A percentile compares a stretch with the other conserved stretches of the same genome.
Evolutionary conservation across 2,329 filamentous ascomycete species (phyloP).

Genomic region (Scleromitrula shiraiana): DNA sequence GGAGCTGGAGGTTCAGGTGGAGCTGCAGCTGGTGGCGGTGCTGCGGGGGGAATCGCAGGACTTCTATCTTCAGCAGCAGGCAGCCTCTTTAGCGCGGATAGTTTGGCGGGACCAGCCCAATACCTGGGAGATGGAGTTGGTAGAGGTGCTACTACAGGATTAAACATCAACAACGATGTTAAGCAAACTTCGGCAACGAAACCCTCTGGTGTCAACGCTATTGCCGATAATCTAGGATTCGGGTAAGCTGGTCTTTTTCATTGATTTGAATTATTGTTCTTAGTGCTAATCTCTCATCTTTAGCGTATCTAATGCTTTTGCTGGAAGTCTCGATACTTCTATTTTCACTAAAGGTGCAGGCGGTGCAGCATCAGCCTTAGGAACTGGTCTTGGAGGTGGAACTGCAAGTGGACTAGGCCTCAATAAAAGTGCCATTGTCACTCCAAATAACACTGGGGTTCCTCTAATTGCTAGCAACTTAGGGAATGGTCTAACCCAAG

Average conservation of each 20-base stretch:
- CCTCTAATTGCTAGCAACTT: not conserved
- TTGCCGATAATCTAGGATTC: constrained; percentile 5
- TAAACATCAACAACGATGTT: constrained; percentile 3
- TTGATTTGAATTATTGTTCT: too few species aligned
- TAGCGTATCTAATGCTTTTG: constrained; percentile 1
- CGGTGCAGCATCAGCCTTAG: not conserved
- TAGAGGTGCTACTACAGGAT: constrained; percentile 4
- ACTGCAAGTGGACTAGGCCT: constrained; percentile 3
- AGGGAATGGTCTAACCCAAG: constrained; percentile 3
- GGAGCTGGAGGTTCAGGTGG: not conserved
- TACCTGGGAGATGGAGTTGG: constrained; percentile 6
- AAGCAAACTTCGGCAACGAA: constrained; percentile 2
- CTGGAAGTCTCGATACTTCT: constrained; percentile 4
- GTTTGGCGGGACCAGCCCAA: not conserved
- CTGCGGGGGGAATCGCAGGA: not conserved
- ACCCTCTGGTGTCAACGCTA: constrained; percentile 1
- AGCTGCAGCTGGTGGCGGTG: not conserved
- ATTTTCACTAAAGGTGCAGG: not conserved
- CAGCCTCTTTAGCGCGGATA: not conserved
- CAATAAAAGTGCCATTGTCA: constrained; percentile 2
- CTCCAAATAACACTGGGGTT: not conserved
- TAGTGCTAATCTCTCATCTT: not conserved
- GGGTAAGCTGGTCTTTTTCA: not conserved
- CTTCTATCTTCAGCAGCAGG: not conserved
- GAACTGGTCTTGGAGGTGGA: constrained; percentile 5